A percentile compares a stretch with the other conserved stretches of the same genome.
phyloP scores from a whole-genome alignment of 78 protist genomes.

The Creolimax fragrantissima region DNA sequence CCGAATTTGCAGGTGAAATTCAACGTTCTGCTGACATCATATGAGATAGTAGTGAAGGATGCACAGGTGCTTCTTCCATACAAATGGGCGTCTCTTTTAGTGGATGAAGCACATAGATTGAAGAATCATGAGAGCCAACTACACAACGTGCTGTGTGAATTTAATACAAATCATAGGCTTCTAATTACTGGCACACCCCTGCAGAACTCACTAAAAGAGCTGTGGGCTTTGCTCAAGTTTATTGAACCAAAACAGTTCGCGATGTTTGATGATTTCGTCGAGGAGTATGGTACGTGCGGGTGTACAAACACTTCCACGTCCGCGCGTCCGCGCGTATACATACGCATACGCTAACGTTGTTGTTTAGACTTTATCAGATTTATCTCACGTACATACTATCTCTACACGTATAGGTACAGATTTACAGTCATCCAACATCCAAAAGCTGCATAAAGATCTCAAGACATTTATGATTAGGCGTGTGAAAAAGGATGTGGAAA shows the following conservation, averaged over 20 bases:
- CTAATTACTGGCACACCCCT: slow-evolving; percentile 93
- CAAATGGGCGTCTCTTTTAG: not conserved
- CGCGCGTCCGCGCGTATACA: not conserved
- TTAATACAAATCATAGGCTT: slow-evolving; percentile 12
- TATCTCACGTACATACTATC: too few relatives aligned
- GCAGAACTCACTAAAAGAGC: slow-evolving; percentile 73
- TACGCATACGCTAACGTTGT: not conserved
- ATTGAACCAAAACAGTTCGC: slow-evolving; percentile 58
- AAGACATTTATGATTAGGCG: slow-evolving; percentile 78
- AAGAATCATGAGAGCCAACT: slow-evolving; percentile 60
- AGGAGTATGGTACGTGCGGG: not conserved
- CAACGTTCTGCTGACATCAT: slow-evolving; percentile 78
- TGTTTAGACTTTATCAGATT: too few relatives aligned
- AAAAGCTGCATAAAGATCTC: slow-evolving; percentile 60
- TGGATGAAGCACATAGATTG: slow-evolving; percentile 72
- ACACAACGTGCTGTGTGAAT: slow-evolving; percentile 17
- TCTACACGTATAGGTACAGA: not conserved
- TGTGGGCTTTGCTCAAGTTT: slow-evolving; percentile 81
- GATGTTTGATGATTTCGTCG: slow-evolving; percentile 18
- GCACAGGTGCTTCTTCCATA: not conserved
- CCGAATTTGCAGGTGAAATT: slow-evolving; percentile 36
- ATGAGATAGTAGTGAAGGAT: slow-evolving; percentile 61
- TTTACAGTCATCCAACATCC: not conserved
- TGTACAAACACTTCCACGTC: not conserved
- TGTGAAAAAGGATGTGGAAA: slow-evolving; percentile 79